Percentiles rank a stretch among this genome's conserved stretches.
Conservation (phyloP, 495 filamentous ascomycete genomes). For the Aspergillus saccharolyticus region DNA sequence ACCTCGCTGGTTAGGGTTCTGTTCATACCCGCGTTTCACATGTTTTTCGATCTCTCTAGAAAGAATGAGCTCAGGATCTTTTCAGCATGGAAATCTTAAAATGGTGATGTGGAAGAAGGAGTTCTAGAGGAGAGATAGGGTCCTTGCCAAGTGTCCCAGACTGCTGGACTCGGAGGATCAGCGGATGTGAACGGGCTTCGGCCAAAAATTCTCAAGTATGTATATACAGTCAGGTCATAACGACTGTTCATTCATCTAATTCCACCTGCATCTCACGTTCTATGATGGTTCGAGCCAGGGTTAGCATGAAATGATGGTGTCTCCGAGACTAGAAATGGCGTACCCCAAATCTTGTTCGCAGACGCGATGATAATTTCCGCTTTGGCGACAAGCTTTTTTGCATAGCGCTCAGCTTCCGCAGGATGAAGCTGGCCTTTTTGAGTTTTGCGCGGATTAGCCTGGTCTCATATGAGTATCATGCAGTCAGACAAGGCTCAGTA, state of each 20-base stretch:
- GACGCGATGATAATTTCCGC: conserved; percentile 65
- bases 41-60: neutral
- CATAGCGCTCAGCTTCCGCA: conserved; percentile 58
- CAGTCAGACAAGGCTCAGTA: neutral
- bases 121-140: neutral
- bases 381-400: conserved; percentile 58
- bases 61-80: neutral
- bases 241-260: conserved; percentile 30
- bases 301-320: neutral
- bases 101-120: neutral
- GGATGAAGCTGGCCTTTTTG: conserved; percentile 53
- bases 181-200: neutral
- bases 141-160: neutral
- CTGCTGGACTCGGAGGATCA: neutral
- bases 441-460: conserved; percentile 49
- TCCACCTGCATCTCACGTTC: conserved; percentile 43
- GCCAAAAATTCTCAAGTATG: neutral
- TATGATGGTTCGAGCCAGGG: conserved; percentile 10
- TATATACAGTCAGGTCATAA: neutral
- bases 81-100: neutral
- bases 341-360: conserved; percentile 72
- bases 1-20: neutral
- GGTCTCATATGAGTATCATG: neutral
- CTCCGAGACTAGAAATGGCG: conserved; percentile 15
- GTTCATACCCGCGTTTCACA: neutral